Evolutionary conservation across 2,329 filamentous ascomycete genomes (phyloP).

Genomic region (Scedosporium dehoogii): DNA sequence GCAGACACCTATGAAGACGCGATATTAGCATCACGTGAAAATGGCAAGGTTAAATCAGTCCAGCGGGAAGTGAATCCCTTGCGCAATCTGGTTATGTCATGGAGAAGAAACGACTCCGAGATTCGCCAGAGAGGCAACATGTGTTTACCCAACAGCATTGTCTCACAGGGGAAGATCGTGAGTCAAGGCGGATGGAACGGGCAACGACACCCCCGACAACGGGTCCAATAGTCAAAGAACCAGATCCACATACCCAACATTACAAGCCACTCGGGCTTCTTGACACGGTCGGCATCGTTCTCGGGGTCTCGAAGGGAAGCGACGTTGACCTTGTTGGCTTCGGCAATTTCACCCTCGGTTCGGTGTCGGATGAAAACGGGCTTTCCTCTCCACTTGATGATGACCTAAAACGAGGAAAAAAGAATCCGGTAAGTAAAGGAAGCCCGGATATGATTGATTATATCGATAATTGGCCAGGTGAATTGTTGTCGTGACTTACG

Average conservation of each 20-base stretch:
- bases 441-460: not conserved
- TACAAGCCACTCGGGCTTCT: constrained; percentile 97
- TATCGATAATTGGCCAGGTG: not conserved
- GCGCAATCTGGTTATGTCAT: not conserved
- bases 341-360: constrained; percentile 83
- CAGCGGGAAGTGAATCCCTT: too few relatives aligned
- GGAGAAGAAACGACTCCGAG: too few relatives aligned
- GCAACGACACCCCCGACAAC: not conserved
- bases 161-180: too few relatives aligned
- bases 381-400: constrained; percentile 99
- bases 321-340: constrained; percentile 84
- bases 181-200: not conserved
- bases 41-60: not conserved
- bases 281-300: constrained; percentile 81
- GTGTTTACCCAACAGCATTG: too few relatives aligned
- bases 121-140: too few relatives aligned
- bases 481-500: constrained; percentile 44
- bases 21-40: constrained; percentile 1
- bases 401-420: constrained; percentile 50
- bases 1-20: constrained; percentile 66
- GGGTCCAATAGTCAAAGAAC: not conserved
- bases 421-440: not conserved
- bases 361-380: constrained; percentile 99
- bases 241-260: constrained; percentile 67
- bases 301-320: constrained; percentile 82